Percentiles rank a stretch among this genome's conserved stretches.
Evolutionary conservation across 768 basidiomycete genomes (phyloP).

Genomic region (Boletus coccyginus): DNA sequence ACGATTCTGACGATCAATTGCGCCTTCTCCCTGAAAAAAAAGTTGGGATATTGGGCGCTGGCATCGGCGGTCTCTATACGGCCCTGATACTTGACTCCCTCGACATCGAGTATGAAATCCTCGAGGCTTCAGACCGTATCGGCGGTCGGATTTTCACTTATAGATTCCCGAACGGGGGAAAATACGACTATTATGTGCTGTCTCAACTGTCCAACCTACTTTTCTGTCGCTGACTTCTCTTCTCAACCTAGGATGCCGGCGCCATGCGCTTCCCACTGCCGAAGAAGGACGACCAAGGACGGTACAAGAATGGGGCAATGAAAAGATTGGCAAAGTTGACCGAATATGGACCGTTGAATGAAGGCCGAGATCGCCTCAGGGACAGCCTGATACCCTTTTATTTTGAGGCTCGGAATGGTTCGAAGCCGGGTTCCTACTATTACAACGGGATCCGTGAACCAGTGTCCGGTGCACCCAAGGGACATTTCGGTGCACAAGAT

Average conservation of each 20-base stretch:
- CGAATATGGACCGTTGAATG: conserved; percentile 25
- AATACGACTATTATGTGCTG: conserved; percentile 35
- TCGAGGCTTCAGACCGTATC: conserved; percentile 39
- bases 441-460: conserved; percentile 5
- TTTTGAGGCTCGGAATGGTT: conserved; percentile 9
- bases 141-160: conserved; percentile 48
- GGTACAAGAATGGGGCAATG: conserved; percentile 27
- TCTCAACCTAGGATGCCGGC: conserved; percentile 28
- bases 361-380: conserved; percentile 9
- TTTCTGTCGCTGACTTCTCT: not conserved
- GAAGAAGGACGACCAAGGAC: conserved; percentile 8
- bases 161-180: conserved; percentile 30
- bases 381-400: conserved; percentile 24
- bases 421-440: conserved; percentile 4
- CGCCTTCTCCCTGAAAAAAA: not conserved
- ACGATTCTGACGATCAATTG: not conserved
- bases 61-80: conserved; percentile 37
- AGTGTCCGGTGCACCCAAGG: not conserved
- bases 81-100: conserved; percentile 45
- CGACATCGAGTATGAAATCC: conserved; percentile 42
- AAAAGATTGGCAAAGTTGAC: conserved; percentile 31
- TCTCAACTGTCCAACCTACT: no score
- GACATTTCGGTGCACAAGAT: conserved; percentile 2
- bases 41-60: conserved; percentile 23
- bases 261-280: conserved; percentile 38